Percentiles rank a stretch among this genome's conserved stretches.
Evolutionary conservation across 2,329 filamentous ascomycete species (phyloP).

Genomic region (Pseudogymnoascus sp.): DNA sequence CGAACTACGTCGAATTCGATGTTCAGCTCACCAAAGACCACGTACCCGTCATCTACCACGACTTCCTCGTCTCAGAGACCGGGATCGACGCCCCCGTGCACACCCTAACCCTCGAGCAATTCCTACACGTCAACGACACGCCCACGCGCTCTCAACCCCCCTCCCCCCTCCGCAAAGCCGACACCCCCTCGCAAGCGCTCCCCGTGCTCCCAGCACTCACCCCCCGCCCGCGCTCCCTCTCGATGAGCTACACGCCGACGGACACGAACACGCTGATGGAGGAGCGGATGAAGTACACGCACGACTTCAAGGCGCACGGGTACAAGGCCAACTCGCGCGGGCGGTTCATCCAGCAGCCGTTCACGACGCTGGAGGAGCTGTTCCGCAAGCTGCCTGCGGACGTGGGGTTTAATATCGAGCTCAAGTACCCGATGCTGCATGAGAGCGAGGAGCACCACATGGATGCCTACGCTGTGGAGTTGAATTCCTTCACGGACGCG

Average conservation of each 20-base stretch:
- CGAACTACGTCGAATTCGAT: conserved; percentile 67
- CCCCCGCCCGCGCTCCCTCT: conserved; percentile 27
- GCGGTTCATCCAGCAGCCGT: conserved; percentile 90
- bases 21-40: conserved; percentile 98
- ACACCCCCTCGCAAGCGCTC: conserved; percentile 17
- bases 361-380: conserved; percentile 89
- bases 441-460: conserved; percentile 94
- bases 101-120: conserved; percentile 89
- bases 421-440: conserved; percentile 98
- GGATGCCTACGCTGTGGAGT: conserved; percentile 90
- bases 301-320: conserved; percentile 87
- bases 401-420: conserved; percentile 96
- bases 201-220: conserved; percentile 13
- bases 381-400: conserved; percentile 74
- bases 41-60: conserved; percentile 96
- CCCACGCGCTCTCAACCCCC: conserved; percentile 33
- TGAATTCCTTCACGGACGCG: conserved; percentile 94
- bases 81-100: conserved; percentile 96
- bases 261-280: conserved; percentile 32
- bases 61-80: conserved; percentile 95
- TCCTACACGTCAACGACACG: conserved; percentile 64
- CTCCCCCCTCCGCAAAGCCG: conserved; percentile 31
- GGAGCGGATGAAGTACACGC: conserved; percentile 94
- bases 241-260: conserved; percentile 21
- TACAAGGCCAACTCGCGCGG: conserved; percentile 94